These are phyloP conservation scores for Abrus pulchellus DNA, from an alignment of 306 rosid species.

Conservation along the genomic window DNA sequence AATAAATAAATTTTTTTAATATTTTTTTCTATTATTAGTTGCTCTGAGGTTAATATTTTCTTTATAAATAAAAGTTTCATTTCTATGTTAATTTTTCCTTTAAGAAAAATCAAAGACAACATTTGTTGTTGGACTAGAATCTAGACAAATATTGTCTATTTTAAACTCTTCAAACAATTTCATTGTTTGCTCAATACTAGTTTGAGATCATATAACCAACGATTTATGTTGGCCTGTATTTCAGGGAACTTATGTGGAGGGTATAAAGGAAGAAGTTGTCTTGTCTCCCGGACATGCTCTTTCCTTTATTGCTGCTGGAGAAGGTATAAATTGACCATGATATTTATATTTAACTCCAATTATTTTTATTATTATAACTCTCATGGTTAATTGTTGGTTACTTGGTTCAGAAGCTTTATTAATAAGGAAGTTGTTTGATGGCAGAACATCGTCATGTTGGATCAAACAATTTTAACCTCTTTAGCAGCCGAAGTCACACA, in stretches of 20 bases:
- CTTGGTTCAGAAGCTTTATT: conserved; percentile 25
- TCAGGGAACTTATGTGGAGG: conserved; percentile 99
- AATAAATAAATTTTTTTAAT: too few species aligned
- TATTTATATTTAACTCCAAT: conserved; percentile 20
- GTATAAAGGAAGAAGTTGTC: conserved; percentile 99
- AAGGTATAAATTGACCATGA: conserved; percentile 64
- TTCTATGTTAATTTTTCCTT: not conserved
- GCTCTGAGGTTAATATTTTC: too few species aligned
- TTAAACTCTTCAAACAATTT: conserved; percentile 18
- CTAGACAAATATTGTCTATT: conserved; percentile 16
- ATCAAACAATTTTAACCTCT: conserved; percentile 96
- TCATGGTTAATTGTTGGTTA: conserved; percentile 28
- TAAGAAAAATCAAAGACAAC: not conserved
- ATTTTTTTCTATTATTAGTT: too few species aligned
- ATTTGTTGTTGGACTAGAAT: conserved; percentile 24
- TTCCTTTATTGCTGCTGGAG: conserved; percentile 98
- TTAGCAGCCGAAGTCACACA: conserved; percentile 99
- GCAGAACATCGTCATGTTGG: conserved; percentile 99
- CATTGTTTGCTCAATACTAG: conserved; percentile 10
- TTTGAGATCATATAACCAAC: conserved; percentile 27
- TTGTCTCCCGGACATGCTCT: conserved; percentile 97
- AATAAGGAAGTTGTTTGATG: conserved; percentile 43
- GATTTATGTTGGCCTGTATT: conserved; percentile 41
- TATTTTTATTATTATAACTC: conserved; percentile 20
- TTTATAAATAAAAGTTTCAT: conserved; percentile 13